Evolutionary conservation across 108 stramenopile species (phyloP).

Genomic region (Skeletonema tropicum): DNA sequence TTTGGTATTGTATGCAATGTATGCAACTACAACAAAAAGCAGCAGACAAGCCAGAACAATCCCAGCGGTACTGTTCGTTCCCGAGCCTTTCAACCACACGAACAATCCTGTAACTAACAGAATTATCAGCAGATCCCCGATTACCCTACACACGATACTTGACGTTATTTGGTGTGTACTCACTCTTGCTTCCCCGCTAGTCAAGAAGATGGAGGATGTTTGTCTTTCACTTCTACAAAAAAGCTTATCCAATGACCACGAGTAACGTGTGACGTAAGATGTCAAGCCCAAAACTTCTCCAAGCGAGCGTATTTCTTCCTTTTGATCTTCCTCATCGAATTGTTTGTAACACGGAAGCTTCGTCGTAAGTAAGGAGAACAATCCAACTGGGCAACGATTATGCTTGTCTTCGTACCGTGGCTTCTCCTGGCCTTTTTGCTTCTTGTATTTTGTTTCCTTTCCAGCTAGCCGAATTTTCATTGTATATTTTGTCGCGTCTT

Average conservation of each 20-base stretch:
- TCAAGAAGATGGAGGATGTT: conserved; percentile 21
- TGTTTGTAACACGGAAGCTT: conserved; percentile 8
- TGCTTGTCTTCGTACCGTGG: neutral
- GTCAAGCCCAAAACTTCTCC: conserved; percentile 28
- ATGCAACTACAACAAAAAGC: neutral
- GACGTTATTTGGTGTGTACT: conserved; percentile 31
- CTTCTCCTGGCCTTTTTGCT: neutral
- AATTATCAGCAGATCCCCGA: conserved; percentile 25
- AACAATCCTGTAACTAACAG: conserved; percentile 25
- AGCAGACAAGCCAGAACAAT: neutral
- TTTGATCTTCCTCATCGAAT: conserved; percentile 2
- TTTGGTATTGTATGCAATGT: neutral
- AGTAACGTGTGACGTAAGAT: conserved; percentile 34
- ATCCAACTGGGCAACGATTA: neutral
- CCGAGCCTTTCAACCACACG: conserved; percentile 33
- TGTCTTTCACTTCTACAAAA: conserved; percentile 25
- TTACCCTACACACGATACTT: conserved; percentile 29
- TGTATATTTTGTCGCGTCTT: neutral
- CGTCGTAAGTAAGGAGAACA: neutral
- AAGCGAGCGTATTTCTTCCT: conserved; percentile 21
- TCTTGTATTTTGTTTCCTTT: neutral
- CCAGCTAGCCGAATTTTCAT: neutral
- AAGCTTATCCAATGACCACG: conserved; percentile 46
- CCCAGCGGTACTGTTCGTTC: conserved; percentile 14
- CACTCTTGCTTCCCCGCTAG: conserved; percentile 30